phyloP scores from a whole-genome alignment of 352 stramenopile genomes.

The Phytopythium aichiense region DNA sequence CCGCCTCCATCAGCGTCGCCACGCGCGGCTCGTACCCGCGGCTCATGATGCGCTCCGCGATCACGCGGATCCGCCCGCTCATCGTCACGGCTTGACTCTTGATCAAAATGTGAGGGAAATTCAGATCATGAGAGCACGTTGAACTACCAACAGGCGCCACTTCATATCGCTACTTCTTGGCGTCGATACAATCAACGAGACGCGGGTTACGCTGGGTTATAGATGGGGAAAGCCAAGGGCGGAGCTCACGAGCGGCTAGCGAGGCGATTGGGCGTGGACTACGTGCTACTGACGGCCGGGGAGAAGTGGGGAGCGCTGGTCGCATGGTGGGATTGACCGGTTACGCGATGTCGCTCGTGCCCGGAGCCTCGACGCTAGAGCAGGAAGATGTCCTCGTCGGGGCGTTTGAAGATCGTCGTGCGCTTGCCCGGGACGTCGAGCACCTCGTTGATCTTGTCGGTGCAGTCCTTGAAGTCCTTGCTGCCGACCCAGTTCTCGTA shows the following conservation, averaged over 20 bases:
- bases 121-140: no score
- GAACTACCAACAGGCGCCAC: no score
- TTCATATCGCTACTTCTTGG: background rate
- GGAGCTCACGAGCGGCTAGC: background rate
- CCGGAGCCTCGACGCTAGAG: slow-evolving; percentile 29
- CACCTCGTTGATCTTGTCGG: slow-evolving; percentile 81
- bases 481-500: slow-evolving; percentile 76
- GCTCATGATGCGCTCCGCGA: slow-evolving; percentile 87
- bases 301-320: no score
- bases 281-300: no score
- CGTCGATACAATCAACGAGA: no score
- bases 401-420: slow-evolving; percentile 79
- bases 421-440: slow-evolving; percentile 83
- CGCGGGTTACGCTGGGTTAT: no score
- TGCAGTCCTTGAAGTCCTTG: slow-evolving; percentile 79
- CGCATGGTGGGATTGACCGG: background rate
- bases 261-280: no score
- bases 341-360: no score
- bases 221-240: no score
- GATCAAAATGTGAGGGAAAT: no score
- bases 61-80: slow-evolving; percentile 54
- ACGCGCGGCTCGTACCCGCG: slow-evolving; percentile 83
- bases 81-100: no score
- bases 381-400: slow-evolving; percentile 84
- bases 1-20: slow-evolving; percentile 79